These are phyloP conservation scores for Pistacia vera DNA, from an alignment of 345 rosid species.

Conservation along the genomic window DNA sequence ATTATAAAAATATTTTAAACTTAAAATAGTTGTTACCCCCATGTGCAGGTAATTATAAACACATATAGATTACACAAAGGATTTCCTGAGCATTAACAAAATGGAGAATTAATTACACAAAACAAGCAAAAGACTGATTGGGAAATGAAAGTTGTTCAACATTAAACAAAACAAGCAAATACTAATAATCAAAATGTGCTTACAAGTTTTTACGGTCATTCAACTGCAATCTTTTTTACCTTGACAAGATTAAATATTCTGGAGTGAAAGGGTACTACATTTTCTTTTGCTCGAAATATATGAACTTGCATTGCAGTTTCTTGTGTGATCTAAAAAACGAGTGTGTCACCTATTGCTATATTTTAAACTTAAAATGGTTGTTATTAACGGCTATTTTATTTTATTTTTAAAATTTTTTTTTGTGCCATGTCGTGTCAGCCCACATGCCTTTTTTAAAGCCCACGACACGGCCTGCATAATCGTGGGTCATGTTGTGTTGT, in stretches of 20 bases:
- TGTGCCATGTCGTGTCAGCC: no score
- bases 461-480: no score
- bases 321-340: constrained; percentile 2
- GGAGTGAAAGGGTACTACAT: neutral
- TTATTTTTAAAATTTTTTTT: no score
- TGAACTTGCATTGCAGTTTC: constrained; percentile 11
- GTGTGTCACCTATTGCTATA: neutral
- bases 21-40: no score
- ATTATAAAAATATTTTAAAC: no score
- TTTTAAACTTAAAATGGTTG: no score
- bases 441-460: no score
- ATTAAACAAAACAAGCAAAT: neutral
- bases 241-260: neutral
- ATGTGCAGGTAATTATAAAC: no score
- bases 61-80: no score
- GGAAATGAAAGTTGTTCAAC: neutral
- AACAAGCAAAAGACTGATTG: neutral
- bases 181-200: neutral
- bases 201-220: neutral
- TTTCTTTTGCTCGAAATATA: neutral
- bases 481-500: no score
- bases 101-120: neutral
- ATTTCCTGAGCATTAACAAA: neutral
- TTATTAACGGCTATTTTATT: no score
- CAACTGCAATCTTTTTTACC: neutral